A percentile compares a stretch with the other conserved stretches of the same genome.
phyloP scores from a whole-genome alignment of 805 yeast species.

The Yamadazyma laniorum region DNA sequence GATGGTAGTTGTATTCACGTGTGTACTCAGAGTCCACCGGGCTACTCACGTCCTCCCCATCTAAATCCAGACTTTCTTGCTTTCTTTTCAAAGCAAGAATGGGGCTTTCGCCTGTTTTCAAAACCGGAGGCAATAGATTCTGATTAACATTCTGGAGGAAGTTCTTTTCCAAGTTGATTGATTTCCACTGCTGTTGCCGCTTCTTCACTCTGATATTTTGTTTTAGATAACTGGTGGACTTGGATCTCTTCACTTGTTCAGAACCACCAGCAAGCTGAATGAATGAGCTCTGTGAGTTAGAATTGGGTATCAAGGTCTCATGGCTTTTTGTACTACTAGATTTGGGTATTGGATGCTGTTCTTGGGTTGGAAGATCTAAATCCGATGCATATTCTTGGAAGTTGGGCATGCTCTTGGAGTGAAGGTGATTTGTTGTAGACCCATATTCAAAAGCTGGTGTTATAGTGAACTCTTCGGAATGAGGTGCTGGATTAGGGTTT shows the following conservation, averaged over 20 bases:
- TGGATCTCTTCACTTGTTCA: slow-evolving; percentile 23
- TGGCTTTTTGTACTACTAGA: slow-evolving; percentile 7
- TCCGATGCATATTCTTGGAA: not conserved
- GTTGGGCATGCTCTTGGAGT: slow-evolving; percentile 12
- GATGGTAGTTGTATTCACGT: not conserved
- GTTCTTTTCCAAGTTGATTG: slow-evolving; percentile 27
- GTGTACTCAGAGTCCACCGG: slow-evolving; percentile 2
- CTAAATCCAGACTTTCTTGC: slow-evolving; percentile 4
- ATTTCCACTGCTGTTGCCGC: slow-evolving; percentile 22
- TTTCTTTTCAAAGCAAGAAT: slow-evolving; percentile 26
- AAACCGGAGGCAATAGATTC: slow-evolving; percentile 32
- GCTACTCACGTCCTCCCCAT: not conserved
- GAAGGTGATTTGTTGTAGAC: not conserved
- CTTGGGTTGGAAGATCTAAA: not conserved
- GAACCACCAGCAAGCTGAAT: slow-evolving; percentile 1
- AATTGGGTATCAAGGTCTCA: slow-evolving; percentile 14
- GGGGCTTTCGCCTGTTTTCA: slow-evolving; percentile 31
- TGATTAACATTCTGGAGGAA: slow-evolving; percentile 30
- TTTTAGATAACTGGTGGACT: slow-evolving; percentile 20
- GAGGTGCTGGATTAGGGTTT: slow-evolving; percentile 1
- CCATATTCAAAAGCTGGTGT: not conserved
- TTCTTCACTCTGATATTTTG: slow-evolving; percentile 13
- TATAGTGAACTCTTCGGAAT: not conserved
- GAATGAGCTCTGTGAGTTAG: slow-evolving; percentile 11
- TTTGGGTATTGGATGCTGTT: not conserved